Evolutionary conservation across 2,329 filamentous ascomycete species (phyloP), one percentile per base, ranked within the genome.

Genomic region (Colletotrichum sp.): DNA sequence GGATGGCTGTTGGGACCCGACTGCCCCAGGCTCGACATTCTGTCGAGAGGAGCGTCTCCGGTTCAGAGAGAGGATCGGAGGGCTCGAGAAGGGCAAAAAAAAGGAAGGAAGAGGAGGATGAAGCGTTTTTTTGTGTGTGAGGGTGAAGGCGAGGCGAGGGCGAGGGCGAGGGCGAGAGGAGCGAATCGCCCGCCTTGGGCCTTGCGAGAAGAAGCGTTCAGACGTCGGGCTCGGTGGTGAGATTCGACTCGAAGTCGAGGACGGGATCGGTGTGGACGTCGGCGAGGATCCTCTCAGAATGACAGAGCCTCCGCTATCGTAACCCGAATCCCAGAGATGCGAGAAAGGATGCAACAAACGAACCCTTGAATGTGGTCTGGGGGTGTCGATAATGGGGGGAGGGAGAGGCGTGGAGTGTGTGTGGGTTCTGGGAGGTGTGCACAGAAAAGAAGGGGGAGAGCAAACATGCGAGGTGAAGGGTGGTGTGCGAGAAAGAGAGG

Each of bases 1-100:
- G 88, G 84, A 83, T 91, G 89, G 82, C 86, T 84, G 80, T 90
- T 91, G 75, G 88, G 84, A 81, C 88, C 88, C 77, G 86, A 81
- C 79, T 87, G 87, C 79, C 88, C 87, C 82, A 89, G 83, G 82
- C 85, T 85, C 82, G 88, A 89, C 88, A 89, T 89, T 36, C 39
- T 76, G 73, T 69, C 73, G 73, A 81, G 66, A 24, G 60, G n/a
- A 49, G 71, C 13, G 64, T 34, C 70, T 65, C 26, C n/a, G 60
- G 49, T 30, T 68, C 39, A 55, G 52, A 57, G 68, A 64, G 49
- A 21, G 39, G 57, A 44, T 26, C 55, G 21, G 18, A 36, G 36
- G 15, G 32, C 36, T 24, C 26, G 21, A n/a, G 10, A 10, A 49
- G 39, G 39, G 39, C 39, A 49, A 49, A 70, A 26, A 34, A 34